Evolutionary conservation across 208 protist genomes (phyloP).

Genomic region (Herpetomonas tarakana): DNA sequence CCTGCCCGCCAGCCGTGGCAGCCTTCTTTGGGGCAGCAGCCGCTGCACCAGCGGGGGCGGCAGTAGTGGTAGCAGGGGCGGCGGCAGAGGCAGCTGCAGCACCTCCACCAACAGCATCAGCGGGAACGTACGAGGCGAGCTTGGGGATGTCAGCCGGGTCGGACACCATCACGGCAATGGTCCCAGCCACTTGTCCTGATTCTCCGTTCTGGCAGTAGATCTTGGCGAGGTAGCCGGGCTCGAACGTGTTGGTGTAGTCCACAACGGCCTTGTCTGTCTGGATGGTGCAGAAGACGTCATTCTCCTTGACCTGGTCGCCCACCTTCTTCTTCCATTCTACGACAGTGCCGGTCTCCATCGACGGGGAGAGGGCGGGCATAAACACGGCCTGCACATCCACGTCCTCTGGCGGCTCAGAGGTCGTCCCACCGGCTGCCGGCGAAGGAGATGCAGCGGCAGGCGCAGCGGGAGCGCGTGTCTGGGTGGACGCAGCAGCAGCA

Average conservation of each 20-base stretch:
- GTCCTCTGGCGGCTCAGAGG: constrained; percentile 17
- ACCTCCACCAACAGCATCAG: constrained; percentile 18
- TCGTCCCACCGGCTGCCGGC: constrained; percentile 7
- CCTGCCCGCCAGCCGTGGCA: constrained; percentile 4
- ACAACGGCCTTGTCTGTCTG: constrained; percentile 98
- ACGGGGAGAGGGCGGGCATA: constrained; percentile 90
- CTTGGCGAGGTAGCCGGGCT: constrained; percentile 94
- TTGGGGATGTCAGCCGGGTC: constrained; percentile 75
- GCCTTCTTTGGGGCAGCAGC: constrained; percentile 8
- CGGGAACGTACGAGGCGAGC: constrained; percentile 39
- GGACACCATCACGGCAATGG: constrained; percentile 87
- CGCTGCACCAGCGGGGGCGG: constrained; percentile 13
- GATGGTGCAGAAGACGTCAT: constrained; percentile 92
- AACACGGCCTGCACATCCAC: constrained; percentile 75
- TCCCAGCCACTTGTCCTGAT: constrained; percentile 72
- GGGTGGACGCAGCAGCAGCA: constrained; percentile 22
- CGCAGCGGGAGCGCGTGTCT: constrained; percentile 14
- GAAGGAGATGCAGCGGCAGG: constrained; percentile 13
- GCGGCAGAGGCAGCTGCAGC: constrained; percentile 19
- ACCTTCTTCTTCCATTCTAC: constrained; percentile 91
- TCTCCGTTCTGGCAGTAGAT: constrained; percentile 87
- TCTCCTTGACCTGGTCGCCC: constrained; percentile 91
- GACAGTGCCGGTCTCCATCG: constrained; percentile 84
- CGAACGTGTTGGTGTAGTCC: constrained; percentile 94
- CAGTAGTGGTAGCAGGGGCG: constrained; percentile 18